Base-by-base conservation (phyloP, 768 basidiomycete genomes). In the Rhodotorula paludigena region DNA sequence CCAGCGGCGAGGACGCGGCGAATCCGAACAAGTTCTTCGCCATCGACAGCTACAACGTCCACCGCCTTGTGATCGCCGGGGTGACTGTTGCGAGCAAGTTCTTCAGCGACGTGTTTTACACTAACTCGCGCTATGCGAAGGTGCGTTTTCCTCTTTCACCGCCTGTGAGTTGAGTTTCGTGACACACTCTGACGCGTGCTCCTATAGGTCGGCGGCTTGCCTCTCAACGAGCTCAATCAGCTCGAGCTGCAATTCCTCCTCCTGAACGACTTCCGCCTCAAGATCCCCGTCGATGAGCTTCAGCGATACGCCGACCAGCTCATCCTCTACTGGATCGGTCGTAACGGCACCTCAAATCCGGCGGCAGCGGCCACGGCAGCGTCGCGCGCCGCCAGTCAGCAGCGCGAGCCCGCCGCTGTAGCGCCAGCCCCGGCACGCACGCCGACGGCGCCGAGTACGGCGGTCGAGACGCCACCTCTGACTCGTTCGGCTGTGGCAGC, bases 11-110 rank as follows among this genome's bases (percentile, higher is more conserved):
- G 33, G 49, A 51, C 35, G 30, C 49, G 35, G 35, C 55, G 38
- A 52, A 59, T 35, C n/a, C 38, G 38, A 81, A 81, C 2, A 80
- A 80, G 68, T 80, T 82, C 8, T 96, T 99, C 76, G 89, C 93
- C 28, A 97, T 99, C 76, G 96, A 99, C 79, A 89, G 88, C 53
- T 98, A 87, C 80, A 99, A 99, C 76, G 89, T 99, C 33, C 96
- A 99, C 78, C 85, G 96, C 54, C 83, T 99, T 49, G 89, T 98
- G 75, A 98, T 99, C 69, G 92, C 96, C 0, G 96, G 96, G 16
- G 90, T 99, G 53, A 98, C 96, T 5, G 94, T 99, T n/a, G 94
- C 94, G 32, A 92, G 89, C 81, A 99, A 99, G 79, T 99, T 98
- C 78, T 98, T 98, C 77, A 89, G 87, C 62, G 96, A 98, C 78